Evolutionary conservation across 208 protist species (phyloP), one percentile per base, ranked within the genome.

Genomic region (Trypanosoma platydactyli): DNA sequence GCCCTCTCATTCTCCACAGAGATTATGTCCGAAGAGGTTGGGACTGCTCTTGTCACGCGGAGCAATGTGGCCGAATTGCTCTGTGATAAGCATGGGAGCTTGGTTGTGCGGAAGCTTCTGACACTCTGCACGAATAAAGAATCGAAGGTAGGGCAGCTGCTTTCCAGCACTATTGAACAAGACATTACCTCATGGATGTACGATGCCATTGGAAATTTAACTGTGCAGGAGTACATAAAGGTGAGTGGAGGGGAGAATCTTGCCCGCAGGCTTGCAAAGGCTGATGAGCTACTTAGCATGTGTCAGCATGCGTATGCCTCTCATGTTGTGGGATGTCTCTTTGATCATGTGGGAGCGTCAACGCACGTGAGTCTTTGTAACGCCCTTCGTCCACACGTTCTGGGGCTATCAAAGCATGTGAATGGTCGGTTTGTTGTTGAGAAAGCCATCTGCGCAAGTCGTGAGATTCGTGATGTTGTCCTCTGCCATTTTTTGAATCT

Each of bases 351-450:
- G 20, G 79, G 88, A 64, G 68, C 86, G 18, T 57, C 81, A 20
- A 89, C 84, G 42, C 86, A 89, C 71, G 78, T 80, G 27, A 53
- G 59, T 13, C 76, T 95, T 24, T 95, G 84, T 65, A 82, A 86
- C 69, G 65, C 79, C 20, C 71, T 95, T 40, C 80, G 80, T 49
- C 69, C 73, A 20, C 77, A 90, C 73, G 79, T 81, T 29, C 42
- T 84, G 29, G 45, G 59, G 24, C 70, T 95, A 29, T 76, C 84
- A 27, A 88, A 67, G 30, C 89, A 95, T 61, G 49, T 93, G 35
- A 92, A 95, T 75, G 89, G 89, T 50, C 89, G 89, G 50, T 95
- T 95, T 73, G 77, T 93, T 53, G 77, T 93, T 11, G 89, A 95
- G 71, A 89, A 89, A 57, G 75, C 89, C 33, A 73, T 93, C 65